phyloP scores from a whole-genome alignment of 176 grass and related monocot species.

The Musa schizocarpa region DNA sequence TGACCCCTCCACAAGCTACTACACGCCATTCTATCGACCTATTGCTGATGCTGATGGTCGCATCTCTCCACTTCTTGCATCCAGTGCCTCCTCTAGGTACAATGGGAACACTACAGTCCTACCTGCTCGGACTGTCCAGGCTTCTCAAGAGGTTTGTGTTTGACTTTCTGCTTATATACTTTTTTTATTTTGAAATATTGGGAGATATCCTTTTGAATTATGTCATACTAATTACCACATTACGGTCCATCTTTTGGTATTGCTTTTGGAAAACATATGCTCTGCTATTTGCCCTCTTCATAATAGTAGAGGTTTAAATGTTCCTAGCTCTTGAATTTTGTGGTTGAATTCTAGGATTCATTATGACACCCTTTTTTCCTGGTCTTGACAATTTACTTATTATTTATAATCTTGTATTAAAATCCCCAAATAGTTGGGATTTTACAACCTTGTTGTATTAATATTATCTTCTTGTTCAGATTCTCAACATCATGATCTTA shows the following conservation, averaged over 20 bases:
- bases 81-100: constrained; percentile 47
- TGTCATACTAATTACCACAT: background rate
- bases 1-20: constrained; percentile 48
- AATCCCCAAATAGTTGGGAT: background rate
- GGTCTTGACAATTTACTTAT: background rate
- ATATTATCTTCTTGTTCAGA: background rate
- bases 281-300: background rate
- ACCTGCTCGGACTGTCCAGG: constrained; percentile 49
- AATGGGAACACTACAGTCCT: constrained; percentile 44
- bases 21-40: constrained; percentile 43
- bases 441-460: background rate
- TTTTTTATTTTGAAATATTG: background rate
- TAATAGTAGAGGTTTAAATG: background rate
- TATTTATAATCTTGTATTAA: background rate
- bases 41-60: constrained; percentile 48
- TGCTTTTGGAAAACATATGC: background rate
- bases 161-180: background rate
- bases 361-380: background rate
- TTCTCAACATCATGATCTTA: background rate
- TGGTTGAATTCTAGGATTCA: background rate
- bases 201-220: background rate
- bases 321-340: background rate
- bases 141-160: constrained; percentile 60
- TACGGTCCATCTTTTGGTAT: background rate
- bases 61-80: constrained; percentile 44